phyloP scores from a whole-genome alignment of 2,329 filamentous ascomycete genomes.

The Trichoderma pleuroti region DNA sequence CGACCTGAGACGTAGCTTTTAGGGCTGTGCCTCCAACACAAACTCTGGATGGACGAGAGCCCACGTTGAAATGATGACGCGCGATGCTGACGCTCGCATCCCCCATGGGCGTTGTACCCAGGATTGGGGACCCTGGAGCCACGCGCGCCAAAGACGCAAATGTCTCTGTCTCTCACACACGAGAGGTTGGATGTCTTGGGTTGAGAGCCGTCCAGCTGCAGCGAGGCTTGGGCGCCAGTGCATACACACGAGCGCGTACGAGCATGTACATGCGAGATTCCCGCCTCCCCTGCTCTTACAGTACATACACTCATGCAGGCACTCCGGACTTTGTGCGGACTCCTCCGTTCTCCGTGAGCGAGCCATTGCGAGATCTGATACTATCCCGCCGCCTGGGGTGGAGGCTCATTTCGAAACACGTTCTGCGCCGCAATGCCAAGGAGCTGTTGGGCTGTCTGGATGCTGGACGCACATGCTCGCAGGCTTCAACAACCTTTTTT shows the following conservation, averaged over 20 bases:
- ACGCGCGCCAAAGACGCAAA: not conserved
- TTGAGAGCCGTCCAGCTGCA: not conserved
- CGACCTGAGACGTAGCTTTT: conserved; percentile 5
- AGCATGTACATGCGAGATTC: not conserved
- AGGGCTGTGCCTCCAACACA: conserved; percentile 4
- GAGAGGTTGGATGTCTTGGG: not conserved
- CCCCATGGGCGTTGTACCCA: not conserved
- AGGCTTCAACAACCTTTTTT: not conserved
- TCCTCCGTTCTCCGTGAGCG: not conserved
- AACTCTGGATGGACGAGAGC: not conserved
- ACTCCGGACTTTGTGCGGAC: not conserved
- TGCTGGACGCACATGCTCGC: not conserved
- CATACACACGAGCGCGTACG: not conserved
- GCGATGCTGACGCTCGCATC: conserved; percentile 1
- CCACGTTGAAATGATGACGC: conserved; percentile 3
- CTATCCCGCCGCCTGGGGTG: not conserved
- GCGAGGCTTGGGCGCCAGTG: not conserved
- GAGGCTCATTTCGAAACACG: conserved; percentile 7
- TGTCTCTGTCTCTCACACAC: not conserved
- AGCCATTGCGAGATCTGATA: not conserved
- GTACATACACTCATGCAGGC: not conserved
- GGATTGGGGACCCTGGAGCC: not conserved
- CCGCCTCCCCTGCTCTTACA: not conserved
- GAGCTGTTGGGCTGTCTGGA: not conserved
- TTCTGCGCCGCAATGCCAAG: conserved; percentile 15